A percentile compares a stretch with the other conserved stretches of the same genome.
phyloP scores from a whole-genome alignment of 2,329 filamentous ascomycete genomes.

The Hypoxylon rubiginosum region DNA sequence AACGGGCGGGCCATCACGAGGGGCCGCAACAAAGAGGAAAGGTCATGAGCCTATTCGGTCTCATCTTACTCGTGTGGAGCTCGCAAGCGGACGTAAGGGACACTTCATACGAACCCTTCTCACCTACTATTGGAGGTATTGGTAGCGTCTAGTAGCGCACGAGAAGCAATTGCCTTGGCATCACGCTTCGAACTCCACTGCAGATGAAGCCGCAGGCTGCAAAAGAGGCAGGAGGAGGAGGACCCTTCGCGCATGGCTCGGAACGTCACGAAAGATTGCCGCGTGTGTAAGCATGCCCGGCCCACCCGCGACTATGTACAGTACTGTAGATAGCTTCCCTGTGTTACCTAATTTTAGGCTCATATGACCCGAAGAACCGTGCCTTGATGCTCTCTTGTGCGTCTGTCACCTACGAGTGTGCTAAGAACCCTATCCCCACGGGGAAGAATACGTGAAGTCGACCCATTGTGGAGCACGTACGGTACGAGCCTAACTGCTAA shows the following conservation, averaged over 20 bases:
- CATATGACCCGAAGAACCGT: slow-evolving; percentile 1
- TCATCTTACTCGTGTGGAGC: neutral
- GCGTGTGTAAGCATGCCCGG: neutral
- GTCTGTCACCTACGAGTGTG: neutral
- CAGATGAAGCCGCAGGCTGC: neutral
- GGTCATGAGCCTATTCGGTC: neutral
- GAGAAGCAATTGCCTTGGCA: no score
- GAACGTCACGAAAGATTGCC: neutral
- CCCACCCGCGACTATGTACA: neutral
- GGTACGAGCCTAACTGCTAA: neutral
- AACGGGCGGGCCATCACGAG: slow-evolving; percentile 2
- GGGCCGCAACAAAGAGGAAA: neutral
- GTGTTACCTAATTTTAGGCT: slow-evolving; percentile 3
- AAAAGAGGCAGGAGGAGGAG: neutral
- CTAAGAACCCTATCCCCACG: slow-evolving; percentile 1
- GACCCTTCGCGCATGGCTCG: slow-evolving; percentile 18
- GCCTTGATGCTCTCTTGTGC: neutral
- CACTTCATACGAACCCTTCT: neutral
- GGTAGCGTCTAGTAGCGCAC: neutral
- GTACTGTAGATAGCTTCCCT: neutral
- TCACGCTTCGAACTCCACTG: neutral
- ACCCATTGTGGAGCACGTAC: neutral
- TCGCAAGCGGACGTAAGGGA: neutral
- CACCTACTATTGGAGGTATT: neutral
- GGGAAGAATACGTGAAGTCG: neutral